Percentiles rank a stretch among this genome's conserved stretches.
Conservation (phyloP, 2,329 filamentous ascomycete genomes). For the Cordyceps militaris region DNA sequence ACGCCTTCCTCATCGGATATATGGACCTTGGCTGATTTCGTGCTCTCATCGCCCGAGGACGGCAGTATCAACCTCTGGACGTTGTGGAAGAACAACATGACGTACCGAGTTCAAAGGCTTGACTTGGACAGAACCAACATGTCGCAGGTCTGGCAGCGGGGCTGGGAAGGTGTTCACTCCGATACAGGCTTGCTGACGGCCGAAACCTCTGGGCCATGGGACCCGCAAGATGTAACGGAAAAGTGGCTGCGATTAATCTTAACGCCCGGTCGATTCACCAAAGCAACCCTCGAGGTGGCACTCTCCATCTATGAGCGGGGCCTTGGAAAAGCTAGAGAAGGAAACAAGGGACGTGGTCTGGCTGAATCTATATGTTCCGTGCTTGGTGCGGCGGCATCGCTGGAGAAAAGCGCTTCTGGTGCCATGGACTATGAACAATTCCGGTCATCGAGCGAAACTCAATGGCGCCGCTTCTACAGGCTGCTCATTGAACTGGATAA, state of each 20-base stretch:
- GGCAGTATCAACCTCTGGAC: slow-evolving; percentile 61
- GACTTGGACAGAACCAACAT: slow-evolving; percentile 64
- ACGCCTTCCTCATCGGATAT: slow-evolving; percentile 65
- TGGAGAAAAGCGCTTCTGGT: slow-evolving; percentile 54
- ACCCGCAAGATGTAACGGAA: slow-evolving; percentile 65
- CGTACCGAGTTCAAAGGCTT: slow-evolving; percentile 66
- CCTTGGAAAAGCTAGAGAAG: slow-evolving; percentile 30
- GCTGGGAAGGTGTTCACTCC: slow-evolving; percentile 63
- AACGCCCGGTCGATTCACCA: slow-evolving; percentile 74
- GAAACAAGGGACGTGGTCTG: slow-evolving; percentile 48
- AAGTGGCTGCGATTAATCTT: slow-evolving; percentile 83
- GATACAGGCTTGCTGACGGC: slow-evolving; percentile 50
- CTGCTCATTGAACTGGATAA: slow-evolving; percentile 81
- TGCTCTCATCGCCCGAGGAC: slow-evolving; percentile 49
- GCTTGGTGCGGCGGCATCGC: slow-evolving; percentile 60
- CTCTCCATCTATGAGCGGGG: slow-evolving; percentile 73
- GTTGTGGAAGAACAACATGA: slow-evolving; percentile 78
- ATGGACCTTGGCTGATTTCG: slow-evolving; percentile 75
- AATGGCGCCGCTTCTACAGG: slow-evolving; percentile 88
- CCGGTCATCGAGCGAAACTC: slow-evolving; percentile 63
- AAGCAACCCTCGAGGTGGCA: slow-evolving; percentile 73
- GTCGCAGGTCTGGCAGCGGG: slow-evolving; percentile 52
- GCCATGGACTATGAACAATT: slow-evolving; percentile 71
- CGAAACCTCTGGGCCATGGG: slow-evolving; percentile 53
- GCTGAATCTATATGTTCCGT: slow-evolving; percentile 70